Conservation (phyloP, 345 rosid species). For the Theobroma cacao region DNA sequence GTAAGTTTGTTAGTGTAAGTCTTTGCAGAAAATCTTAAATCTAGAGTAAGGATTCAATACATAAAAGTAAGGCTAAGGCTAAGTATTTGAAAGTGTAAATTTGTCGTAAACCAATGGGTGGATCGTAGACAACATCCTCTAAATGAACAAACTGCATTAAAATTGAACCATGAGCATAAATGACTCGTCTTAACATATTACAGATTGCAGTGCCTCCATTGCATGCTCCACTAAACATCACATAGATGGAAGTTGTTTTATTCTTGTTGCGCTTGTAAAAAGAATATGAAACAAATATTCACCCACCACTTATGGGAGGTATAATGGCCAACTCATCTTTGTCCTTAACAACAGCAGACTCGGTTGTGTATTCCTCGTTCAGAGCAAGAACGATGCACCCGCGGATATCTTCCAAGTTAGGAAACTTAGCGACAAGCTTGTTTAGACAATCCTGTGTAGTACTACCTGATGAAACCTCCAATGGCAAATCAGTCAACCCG, state of each 20-base stretch:
- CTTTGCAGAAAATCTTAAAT: too few species aligned
- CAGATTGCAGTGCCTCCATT: neutral
- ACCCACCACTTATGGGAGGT: conserved; percentile 99
- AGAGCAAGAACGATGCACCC: conserved; percentile 75
- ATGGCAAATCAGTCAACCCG: conserved; percentile 45
- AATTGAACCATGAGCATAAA: neutral
- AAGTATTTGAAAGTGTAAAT: too few species aligned
- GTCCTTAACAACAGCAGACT: conserved; percentile 53
- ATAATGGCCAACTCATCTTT: conserved; percentile 90
- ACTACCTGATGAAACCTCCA: conserved; percentile 61
- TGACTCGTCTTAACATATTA: neutral
- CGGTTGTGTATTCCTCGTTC: conserved; percentile 69
- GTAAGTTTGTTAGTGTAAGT: too few species aligned
- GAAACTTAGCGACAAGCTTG: conserved; percentile 54
- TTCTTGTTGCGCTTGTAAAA: neutral
- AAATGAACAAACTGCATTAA: neutral
- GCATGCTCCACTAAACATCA: neutral
- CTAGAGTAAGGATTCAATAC: too few species aligned
- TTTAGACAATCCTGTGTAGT: conserved; percentile 66
- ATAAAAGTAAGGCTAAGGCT: too few species aligned
- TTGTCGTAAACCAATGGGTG: too few species aligned
- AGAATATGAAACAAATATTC: conserved; percentile 16
- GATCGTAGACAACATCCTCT: neutral
- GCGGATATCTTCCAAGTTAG: conserved; percentile 63
- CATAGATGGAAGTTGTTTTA: neutral